Evolutionary conservation across 2,329 filamentous ascomycete species (phyloP).

Genomic region (Tothia fuscella): DNA sequence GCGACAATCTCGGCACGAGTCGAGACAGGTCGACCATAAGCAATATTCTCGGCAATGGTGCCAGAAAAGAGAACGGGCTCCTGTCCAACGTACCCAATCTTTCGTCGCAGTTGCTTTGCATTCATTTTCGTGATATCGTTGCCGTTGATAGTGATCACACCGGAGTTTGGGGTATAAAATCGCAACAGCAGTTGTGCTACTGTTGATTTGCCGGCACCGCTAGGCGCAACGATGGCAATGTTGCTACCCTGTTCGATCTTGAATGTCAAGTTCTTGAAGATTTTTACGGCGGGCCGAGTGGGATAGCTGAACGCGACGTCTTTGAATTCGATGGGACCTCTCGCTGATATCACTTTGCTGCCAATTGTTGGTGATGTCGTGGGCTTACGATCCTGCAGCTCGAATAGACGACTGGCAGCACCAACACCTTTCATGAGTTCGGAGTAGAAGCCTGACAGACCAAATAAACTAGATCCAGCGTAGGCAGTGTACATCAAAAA

Average conservation of each 20-base stretch:
- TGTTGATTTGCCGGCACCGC: conserved; percentile 90
- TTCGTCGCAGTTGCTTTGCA: conserved; percentile 78
- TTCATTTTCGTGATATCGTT: conserved; percentile 78
- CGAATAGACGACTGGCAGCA: conserved; percentile 89
- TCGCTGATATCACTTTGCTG: conserved; percentile 64
- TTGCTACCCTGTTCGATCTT: conserved; percentile 88
- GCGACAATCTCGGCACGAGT: conserved; percentile 68
- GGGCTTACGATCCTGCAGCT: conserved; percentile 81
- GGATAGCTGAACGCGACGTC: conserved; percentile 86
- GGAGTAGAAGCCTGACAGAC: conserved; percentile 90
- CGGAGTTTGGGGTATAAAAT: conserved; percentile 76
- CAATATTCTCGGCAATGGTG: conserved; percentile 77
- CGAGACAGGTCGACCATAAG: conserved; percentile 76
- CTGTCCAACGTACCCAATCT: conserved; percentile 90
- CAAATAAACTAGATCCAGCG: conserved; percentile 76
- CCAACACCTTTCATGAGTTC: conserved; percentile 99
- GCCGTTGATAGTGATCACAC: conserved; percentile 72
- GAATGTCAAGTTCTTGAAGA: conserved; percentile 83
- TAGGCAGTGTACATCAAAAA: conserved; percentile 98
- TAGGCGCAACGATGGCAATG: conserved; percentile 91
- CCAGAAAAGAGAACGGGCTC: conserved; percentile 89
- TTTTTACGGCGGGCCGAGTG: conserved; percentile 78
- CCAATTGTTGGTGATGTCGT: conserved; percentile 82
- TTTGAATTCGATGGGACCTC: conserved; percentile 78
- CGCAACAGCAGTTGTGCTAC: conserved; percentile 83